These are phyloP conservation scores for Starmerella asiatica DNA, from an alignment of 805 yeast species.

Conservation along the genomic window DNA sequence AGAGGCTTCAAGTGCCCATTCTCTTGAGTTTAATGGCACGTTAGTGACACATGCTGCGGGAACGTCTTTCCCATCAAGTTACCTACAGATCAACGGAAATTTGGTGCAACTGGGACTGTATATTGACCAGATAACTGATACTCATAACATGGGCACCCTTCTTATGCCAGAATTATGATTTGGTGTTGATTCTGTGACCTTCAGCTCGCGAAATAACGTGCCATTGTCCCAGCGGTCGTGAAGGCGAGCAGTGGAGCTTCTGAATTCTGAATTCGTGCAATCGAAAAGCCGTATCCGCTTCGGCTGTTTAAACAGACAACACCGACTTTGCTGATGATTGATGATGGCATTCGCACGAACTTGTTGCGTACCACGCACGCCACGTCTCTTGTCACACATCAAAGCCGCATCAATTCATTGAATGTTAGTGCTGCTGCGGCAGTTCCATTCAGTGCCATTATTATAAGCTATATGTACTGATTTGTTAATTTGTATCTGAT, in stretches of 20 bases:
- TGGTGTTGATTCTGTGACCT: slow-evolving; percentile 67
- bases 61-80: too few species aligned
- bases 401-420: slow-evolving; percentile 50
- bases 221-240: slow-evolving; percentile 66
- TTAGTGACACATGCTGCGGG: too few species aligned
- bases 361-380: slow-evolving; percentile 31
- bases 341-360: slow-evolving; percentile 62
- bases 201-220: slow-evolving; percentile 59
- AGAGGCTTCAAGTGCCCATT: too few species aligned
- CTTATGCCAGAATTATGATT: slow-evolving; percentile 64
- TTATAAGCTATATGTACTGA: too few species aligned
- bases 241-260: slow-evolving; percentile 78
- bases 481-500: too few species aligned
- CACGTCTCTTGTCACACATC: slow-evolving; percentile 17
- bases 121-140: slow-evolving; percentile 70
- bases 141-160: slow-evolving; percentile 78
- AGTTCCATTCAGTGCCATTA: slow-evolving; percentile 32
- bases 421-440: slow-evolving; percentile 88
- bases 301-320: slow-evolving; percentile 45
- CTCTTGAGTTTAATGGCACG: too few species aligned
- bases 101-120: slow-evolving; percentile 52
- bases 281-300: slow-evolving; percentile 43
- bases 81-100: too few species aligned
- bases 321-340: slow-evolving; percentile 52
- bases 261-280: slow-evolving; percentile 50